Evolutionary conservation across 2,329 filamentous ascomycete species (phyloP).

Genomic region (Sclerotinia borealis): DNA sequence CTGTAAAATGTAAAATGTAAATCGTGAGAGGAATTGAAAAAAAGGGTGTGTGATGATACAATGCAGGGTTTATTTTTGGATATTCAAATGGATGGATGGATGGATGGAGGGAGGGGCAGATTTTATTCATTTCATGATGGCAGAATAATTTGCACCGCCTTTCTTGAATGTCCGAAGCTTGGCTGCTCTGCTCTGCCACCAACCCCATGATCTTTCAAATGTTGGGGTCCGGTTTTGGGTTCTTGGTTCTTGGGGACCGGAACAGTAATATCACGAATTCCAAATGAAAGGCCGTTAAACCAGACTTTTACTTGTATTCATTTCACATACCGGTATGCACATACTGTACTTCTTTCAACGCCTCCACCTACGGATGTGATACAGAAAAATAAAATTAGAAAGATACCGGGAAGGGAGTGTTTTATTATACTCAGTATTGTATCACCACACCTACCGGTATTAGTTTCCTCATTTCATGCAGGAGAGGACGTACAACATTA

Average conservation of each 20-base stretch:
- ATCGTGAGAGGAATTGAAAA: background rate
- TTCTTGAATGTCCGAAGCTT: background rate
- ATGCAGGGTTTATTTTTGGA: constrained; percentile 2
- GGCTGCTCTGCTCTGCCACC: too few species aligned
- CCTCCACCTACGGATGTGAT: background rate
- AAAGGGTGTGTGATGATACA: too few species aligned
- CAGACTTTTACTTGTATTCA: too few species aligned
- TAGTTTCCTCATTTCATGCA: background rate
- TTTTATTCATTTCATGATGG: too few species aligned
- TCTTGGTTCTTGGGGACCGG: background rate
- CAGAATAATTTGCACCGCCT: background rate
- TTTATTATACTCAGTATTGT: too few species aligned
- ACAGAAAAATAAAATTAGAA: background rate
- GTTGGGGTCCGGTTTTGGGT: background rate
- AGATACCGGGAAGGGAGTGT: too few species aligned
- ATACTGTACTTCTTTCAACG: background rate
- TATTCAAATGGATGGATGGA: background rate
- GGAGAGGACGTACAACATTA: background rate
- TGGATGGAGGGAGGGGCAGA: background rate
- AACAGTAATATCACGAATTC: background rate
- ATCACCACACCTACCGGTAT: background rate
- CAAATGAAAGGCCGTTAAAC: background rate
- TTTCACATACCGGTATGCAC: background rate
- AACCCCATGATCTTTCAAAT: background rate
- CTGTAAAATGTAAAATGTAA: background rate